phyloP scores from a whole-genome alignment of 257 asterid genomes.

The Solanum corneliomulleri region DNA sequence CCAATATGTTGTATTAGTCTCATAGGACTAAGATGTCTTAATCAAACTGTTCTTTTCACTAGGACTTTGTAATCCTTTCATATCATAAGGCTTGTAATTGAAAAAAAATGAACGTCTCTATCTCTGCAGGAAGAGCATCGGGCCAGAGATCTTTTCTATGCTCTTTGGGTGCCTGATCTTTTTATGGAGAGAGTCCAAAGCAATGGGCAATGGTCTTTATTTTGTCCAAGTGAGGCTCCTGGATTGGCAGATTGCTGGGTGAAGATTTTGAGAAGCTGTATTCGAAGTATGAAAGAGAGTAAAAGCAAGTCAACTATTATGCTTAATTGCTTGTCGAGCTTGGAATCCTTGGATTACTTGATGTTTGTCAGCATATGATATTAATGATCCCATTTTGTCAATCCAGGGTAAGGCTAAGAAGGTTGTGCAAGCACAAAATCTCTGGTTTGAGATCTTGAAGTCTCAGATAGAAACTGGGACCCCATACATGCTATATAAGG shows the following conservation, averaged over 20 bases:
- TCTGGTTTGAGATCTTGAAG: slow-evolving; percentile 35
- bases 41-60: background rate
- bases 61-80: background rate
- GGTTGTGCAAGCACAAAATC: slow-evolving; percentile 28
- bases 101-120: background rate
- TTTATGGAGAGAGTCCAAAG: slow-evolving; percentile 82
- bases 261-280: slow-evolving; percentile 79
- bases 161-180: slow-evolving; percentile 93
- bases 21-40: background rate
- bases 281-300: slow-evolving; percentile 64
- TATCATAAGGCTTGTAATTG: background rate
- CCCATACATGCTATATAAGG: slow-evolving; percentile 15
- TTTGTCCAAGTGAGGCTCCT: slow-evolving; percentile 94
- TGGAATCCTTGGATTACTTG: background rate
- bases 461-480: slow-evolving; percentile 42
- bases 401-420: slow-evolving; percentile 32
- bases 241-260: slow-evolving; percentile 98
- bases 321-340: background rate
- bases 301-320: background rate
- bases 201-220: slow-evolving; percentile 69
- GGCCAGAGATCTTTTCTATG: slow-evolving; percentile 84
- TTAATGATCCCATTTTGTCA: background rate
- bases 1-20: background rate
- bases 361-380: background rate
- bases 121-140: slow-evolving; percentile 79